Percentiles rank a stretch among this genome's conserved stretches.
These are phyloP conservation scores for Beauveria brongniartii DNA, from an alignment of 2,329 filamentous ascomycete genomes.

Conservation along the genomic window DNA sequence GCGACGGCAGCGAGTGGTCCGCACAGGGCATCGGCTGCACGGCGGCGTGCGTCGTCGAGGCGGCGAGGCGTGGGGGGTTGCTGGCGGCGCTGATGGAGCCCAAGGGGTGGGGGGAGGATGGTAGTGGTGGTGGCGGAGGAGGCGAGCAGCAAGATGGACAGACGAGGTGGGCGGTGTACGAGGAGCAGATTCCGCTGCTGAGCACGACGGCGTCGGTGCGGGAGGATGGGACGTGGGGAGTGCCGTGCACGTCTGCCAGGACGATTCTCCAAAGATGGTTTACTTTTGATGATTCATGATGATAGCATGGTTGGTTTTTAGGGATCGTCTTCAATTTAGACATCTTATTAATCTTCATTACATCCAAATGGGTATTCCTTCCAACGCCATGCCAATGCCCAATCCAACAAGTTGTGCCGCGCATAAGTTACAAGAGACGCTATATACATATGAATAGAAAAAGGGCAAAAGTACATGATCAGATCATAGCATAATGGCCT, in stretches of 20 bases:
- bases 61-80: constrained; percentile 39
- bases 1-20: constrained; percentile 64
- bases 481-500: constrained; percentile 49
- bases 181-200: constrained; percentile 52
- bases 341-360: not conserved
- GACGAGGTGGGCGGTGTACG: constrained; percentile 19
- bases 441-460: not conserved
- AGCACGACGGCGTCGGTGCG: constrained; percentile 42
- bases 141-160: not conserved
- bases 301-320: too few species aligned
- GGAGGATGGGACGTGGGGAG: constrained; percentile 47
- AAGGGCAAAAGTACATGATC: not conserved
- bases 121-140: not conserved
- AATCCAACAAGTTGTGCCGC: not conserved
- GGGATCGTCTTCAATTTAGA: not conserved
- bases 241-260: constrained; percentile 48
- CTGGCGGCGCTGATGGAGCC: constrained; percentile 42
- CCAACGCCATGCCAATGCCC: constrained; percentile 6
- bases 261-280: constrained; percentile 61
- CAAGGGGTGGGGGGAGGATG: constrained; percentile 20
- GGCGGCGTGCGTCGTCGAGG: constrained; percentile 55
- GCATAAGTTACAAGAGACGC: not conserved
- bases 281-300: constrained; percentile 13
- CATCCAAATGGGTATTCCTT: constrained; percentile 1
- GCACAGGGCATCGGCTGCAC: constrained; percentile 62